Evolutionary conservation across 106 monocot genomes (phyloP), one percentile per base, ranked within the genome.

Genomic region (Dendrobium catenatum): DNA sequence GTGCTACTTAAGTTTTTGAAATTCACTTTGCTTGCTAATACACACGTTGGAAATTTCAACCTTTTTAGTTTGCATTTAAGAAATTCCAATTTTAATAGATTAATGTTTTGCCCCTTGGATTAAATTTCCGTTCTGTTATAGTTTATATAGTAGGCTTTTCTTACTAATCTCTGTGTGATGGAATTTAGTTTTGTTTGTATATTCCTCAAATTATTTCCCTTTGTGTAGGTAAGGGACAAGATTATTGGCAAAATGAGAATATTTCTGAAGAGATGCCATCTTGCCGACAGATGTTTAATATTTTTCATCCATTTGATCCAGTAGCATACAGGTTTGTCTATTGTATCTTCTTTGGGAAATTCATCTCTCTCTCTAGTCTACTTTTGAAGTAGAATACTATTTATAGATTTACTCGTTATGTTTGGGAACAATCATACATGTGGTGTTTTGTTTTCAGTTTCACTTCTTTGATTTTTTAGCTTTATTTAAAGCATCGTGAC

Each of bases 291-390:
- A 99, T 95, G 95, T 89, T 99, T 76, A 99, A 99, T 81, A 95
- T 99, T 81, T 99, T 99, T 78, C 99, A 99, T 88, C 99, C 99
- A 20, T 99, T 91, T 86, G 99, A 99, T 86, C 99, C 99, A 82
- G 99, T 99, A 42, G 99, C 99, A 68, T 99, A 95, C 67, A 93
- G 99, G 99, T 95, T 80, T 81, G 83, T 87, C 47, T 41, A 49
- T 41, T 24, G 37, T 54, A 26, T 2, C 74, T 49, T 27, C 22
- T 76, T 9, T 74, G 22, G 13, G 15, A 76, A 26, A 76, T 26
- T 48, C 13, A 49, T 48, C 2, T 1, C 48, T 49, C 13, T 49
- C 24, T 51, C 7, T 43, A 49, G 2, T 27, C 29, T n/a, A 17
- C 41, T 74, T 44, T 74, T 7, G 5, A 43, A 20, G 43, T 20